phyloP scores from a whole-genome alignment of 305 asterid species.

The Withania somnifera region DNA sequence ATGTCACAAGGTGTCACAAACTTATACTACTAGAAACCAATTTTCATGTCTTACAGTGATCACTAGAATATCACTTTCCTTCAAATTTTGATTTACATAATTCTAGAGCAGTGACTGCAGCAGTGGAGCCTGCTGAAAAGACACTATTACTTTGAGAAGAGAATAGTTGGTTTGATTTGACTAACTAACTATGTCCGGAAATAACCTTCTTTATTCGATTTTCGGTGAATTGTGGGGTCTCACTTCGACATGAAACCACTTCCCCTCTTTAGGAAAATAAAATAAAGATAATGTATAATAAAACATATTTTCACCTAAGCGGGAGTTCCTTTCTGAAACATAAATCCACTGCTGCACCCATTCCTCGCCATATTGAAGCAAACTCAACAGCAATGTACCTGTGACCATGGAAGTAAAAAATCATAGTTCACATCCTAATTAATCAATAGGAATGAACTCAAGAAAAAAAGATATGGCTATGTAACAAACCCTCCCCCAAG shows the following conservation, averaged over 20 bases:
- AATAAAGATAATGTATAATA: neutral
- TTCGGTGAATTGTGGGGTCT: neutral
- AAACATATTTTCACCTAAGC: conserved; percentile 44
- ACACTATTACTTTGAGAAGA: neutral
- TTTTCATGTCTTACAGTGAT: neutral
- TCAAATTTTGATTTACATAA: neutral
- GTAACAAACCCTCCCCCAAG: conserved; percentile 85
- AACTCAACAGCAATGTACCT: conserved; percentile 99
- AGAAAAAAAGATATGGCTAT: neutral
- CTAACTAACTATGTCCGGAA: neutral
- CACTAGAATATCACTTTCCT: neutral
- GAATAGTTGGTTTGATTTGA: neutral
- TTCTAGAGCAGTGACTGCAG: neutral
- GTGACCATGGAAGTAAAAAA: neutral
- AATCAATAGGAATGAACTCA: neutral
- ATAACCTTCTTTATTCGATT: neutral
- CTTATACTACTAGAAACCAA: neutral
- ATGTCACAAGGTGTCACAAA: neutral
- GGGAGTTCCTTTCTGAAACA: conserved; percentile 94
- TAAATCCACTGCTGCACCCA: conserved; percentile 84
- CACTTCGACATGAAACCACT: conserved; percentile 1
- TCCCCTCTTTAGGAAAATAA: conserved; percentile 5
- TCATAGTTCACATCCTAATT: conserved; percentile 1
- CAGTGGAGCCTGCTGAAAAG: neutral
- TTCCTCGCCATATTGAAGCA: conserved; percentile 99